phyloP scores from a whole-genome alignment of 208 protist genomes.

The Lotmaria passim region DNA sequence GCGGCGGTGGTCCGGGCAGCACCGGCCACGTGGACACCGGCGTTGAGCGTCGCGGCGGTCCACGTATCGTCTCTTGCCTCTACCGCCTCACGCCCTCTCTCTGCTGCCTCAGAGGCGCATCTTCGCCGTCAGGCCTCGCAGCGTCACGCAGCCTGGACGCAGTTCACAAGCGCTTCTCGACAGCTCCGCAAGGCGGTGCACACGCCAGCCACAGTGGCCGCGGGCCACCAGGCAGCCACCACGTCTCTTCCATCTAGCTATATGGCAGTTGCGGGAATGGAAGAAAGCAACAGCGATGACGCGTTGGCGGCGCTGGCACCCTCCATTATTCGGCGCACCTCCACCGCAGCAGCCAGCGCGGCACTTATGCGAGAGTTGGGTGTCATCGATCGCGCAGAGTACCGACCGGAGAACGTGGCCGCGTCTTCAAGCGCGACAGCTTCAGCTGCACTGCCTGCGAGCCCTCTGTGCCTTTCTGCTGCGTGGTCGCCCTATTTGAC shows the following conservation, averaged over 20 bases:
- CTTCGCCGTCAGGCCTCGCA: neutral
- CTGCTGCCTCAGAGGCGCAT: neutral
- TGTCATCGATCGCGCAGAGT: constrained; percentile 23
- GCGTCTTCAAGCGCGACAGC: neutral
- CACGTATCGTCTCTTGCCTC: neutral
- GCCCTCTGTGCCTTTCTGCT: neutral
- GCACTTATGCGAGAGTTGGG: constrained; percentile 29
- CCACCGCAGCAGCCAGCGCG: constrained; percentile 21
- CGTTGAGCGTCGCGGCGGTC: neutral
- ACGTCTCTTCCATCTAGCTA: neutral
- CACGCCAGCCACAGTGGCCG: neutral
- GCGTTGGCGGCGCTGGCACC: constrained; percentile 12
- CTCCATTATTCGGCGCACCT: constrained; percentile 11
- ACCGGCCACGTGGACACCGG: neutral
- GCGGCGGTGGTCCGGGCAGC: neutral
- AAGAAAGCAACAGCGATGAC: constrained; percentile 10
- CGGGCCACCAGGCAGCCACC: neutral
- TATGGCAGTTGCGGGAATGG: neutral
- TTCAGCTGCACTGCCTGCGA: neutral
- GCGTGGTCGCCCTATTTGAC: neutral
- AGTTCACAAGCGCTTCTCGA: constrained; percentile 26
- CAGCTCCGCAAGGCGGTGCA: constrained; percentile 15
- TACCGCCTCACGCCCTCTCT: too few species aligned
- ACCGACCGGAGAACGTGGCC: neutral
- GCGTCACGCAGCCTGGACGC: constrained; percentile 25